These are phyloP conservation scores for Neurospora cerealis DNA, from an alignment of 495 filamentous ascomycete genomes.

Conservation along the genomic window DNA sequence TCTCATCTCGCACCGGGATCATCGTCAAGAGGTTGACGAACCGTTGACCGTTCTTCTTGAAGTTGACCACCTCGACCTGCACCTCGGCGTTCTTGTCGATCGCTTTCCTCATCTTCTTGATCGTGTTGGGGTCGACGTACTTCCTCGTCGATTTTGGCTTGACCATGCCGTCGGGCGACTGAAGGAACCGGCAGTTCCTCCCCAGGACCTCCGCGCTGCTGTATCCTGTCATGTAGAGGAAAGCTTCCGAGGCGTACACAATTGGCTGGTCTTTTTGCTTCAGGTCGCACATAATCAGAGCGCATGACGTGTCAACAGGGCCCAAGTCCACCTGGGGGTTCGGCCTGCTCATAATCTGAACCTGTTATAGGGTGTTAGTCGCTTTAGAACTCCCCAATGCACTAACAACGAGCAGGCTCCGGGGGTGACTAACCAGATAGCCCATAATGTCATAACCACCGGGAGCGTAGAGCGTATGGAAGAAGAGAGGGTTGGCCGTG, in stretches of 20 bases:
- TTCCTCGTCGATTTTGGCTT: conserved; percentile 18
- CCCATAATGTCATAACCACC: conserved; percentile 38
- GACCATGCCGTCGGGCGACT: conserved; percentile 30
- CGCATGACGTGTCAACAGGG: conserved; percentile 34
- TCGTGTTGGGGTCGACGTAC: conserved; percentile 24
- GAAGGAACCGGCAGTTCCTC: conserved; percentile 44
- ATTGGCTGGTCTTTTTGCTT: conserved; percentile 34
- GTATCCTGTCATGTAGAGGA: conserved; percentile 38
- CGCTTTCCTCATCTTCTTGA: conserved; percentile 29
- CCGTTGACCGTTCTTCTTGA: conserved; percentile 34
- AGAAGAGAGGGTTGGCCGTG: conserved; percentile 29
- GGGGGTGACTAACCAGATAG: conserved; percentile 30
- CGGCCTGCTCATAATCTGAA: conserved; percentile 28
- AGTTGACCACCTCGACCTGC: conserved; percentile 36
- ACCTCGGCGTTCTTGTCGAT: conserved; percentile 31
- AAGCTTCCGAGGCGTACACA: conserved; percentile 37
- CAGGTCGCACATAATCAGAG: conserved; percentile 41
- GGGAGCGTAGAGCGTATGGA: conserved; percentile 36
- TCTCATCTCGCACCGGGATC: conserved; percentile 31
- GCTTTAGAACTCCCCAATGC: background rate
- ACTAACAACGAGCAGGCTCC: background rate
- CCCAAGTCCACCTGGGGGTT: conserved; percentile 36
- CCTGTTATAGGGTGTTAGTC: conserved; percentile 16
- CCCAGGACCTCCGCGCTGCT: conserved; percentile 29
- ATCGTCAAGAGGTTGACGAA: conserved; percentile 40